These are phyloP conservation scores for Musa acuminata DNA, from an alignment of 176 grass and related monocot species.

Conservation along the genomic window DNA sequence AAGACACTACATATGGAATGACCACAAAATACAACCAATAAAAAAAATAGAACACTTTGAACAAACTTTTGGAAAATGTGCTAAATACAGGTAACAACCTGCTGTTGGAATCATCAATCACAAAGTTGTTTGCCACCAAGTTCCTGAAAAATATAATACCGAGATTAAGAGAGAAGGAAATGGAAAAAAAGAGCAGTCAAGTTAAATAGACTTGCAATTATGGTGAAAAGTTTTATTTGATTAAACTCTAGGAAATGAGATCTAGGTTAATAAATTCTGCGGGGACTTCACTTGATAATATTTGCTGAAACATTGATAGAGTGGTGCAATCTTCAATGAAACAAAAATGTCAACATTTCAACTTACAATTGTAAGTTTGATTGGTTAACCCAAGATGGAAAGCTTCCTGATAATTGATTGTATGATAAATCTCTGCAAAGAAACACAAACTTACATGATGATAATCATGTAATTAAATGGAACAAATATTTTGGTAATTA, in stretches of 20 bases:
- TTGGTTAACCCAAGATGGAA: conserved; percentile 11
- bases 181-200: not conserved
- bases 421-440: conserved; percentile 22
- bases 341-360: not conserved
- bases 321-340: not conserved
- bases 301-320: not conserved
- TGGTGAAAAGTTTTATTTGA: not conserved
- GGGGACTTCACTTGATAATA: not conserved
- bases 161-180: not conserved
- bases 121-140: conserved; percentile 14
- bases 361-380: conserved; percentile 6
- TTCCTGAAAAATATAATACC: not conserved
- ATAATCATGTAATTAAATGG: not conserved
- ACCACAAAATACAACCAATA: not conserved
- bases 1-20: not conserved
- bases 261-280: too few relatives aligned
- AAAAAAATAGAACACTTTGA: not conserved
- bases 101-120: not conserved
- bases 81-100: not conserved
- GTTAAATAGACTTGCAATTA: not conserved
- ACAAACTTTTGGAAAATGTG: not conserved
- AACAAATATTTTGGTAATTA: not conserved
- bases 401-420: conserved; percentile 15
- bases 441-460: not conserved
- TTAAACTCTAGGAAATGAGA: not conserved